phyloP scores from a whole-genome alignment of 192 early-diverging fungal species.

The Physocladia obscura region DNA sequence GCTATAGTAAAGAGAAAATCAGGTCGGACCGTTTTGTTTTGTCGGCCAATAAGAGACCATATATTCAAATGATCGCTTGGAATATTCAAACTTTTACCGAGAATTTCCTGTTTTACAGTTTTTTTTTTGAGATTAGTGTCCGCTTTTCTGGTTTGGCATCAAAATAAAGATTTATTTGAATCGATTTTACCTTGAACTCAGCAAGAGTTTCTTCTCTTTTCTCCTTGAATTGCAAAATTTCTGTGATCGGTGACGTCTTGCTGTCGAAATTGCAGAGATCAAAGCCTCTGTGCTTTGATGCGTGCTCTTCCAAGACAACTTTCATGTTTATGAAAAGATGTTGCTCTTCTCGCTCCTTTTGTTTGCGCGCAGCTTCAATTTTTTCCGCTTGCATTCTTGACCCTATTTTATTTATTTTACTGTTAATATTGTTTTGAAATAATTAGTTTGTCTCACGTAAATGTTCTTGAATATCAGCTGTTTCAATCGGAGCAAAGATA shows the following conservation, averaged over 20 bases:
- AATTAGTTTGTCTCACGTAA: conserved; percentile 47
- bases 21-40: conserved; percentile 88
- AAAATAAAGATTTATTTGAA: background rate
- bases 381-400: conserved; percentile 60
- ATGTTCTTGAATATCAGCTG: conserved; percentile 80
- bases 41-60: conserved; percentile 84
- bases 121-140: too few relatives aligned
- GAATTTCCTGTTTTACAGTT: conserved; percentile 28
- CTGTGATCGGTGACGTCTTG: conserved; percentile 37
- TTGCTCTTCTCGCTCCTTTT: conserved; percentile 69
- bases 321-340: conserved; percentile 66
- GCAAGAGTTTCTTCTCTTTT: conserved; percentile 56
- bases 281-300: conserved; percentile 75
- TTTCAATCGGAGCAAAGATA: conserved; percentile 65
- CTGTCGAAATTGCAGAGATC: conserved; percentile 80
- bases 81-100: conserved; percentile 49
- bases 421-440: background rate
- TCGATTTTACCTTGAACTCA: conserved; percentile 27
- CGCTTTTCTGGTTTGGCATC: too few relatives aligned
- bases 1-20: conserved; percentile 66
- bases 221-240: conserved; percentile 42
- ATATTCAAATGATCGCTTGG: conserved; percentile 63
- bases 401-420: background rate
- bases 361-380: conserved; percentile 52
- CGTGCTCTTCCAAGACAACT: conserved; percentile 68